phyloP scores from a whole-genome alignment of 768 basidiomycete genomes.

The Boletus rex-veris region DNA sequence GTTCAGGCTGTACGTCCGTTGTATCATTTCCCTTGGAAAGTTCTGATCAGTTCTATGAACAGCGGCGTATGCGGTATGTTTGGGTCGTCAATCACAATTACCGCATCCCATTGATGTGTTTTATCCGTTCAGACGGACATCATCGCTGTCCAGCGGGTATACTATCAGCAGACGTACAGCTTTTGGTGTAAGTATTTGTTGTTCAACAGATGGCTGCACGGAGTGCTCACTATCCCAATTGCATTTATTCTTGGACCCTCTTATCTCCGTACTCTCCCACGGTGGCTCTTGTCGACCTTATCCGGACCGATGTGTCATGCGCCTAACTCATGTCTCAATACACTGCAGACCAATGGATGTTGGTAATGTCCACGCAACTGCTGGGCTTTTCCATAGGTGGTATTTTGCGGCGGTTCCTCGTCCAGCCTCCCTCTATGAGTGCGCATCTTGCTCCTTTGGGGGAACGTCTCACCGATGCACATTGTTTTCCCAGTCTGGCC shows the following conservation, averaged over 20 bases:
- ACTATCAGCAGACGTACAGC: slow-evolving; percentile 55
- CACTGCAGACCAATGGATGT: slow-evolving; percentile 50
- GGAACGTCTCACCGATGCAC: not conserved
- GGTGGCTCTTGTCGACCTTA: not conserved
- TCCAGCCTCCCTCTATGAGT: slow-evolving; percentile 65
- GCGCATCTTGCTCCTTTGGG: slow-evolving; percentile 8
- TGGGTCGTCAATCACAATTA: not conserved
- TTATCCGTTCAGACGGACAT: slow-evolving; percentile 51
- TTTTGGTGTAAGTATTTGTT: slow-evolving; percentile 41
- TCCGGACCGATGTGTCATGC: not conserved
- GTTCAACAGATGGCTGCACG: not conserved
- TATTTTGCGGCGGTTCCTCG: slow-evolving; percentile 57
- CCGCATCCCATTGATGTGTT: not conserved
- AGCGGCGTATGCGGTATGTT: slow-evolving; percentile 46
- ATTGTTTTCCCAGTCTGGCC: slow-evolving; percentile 65
- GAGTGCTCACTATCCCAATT: not conserved
- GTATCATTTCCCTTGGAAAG: not conserved
- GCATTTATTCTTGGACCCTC: too few relatives aligned
- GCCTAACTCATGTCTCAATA: not conserved
- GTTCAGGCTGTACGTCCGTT: slow-evolving; percentile 23
- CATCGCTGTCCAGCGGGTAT: slow-evolving; percentile 67
- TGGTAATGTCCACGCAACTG: slow-evolving; percentile 69
- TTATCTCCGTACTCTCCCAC: not conserved
- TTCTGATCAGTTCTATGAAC: slow-evolving; percentile 3
- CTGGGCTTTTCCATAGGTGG: slow-evolving; percentile 65